These are phyloP conservation scores for Sphenostylis stenocarpa DNA, from an alignment of 306 rosid genomes.

Conservation along the genomic window DNA sequence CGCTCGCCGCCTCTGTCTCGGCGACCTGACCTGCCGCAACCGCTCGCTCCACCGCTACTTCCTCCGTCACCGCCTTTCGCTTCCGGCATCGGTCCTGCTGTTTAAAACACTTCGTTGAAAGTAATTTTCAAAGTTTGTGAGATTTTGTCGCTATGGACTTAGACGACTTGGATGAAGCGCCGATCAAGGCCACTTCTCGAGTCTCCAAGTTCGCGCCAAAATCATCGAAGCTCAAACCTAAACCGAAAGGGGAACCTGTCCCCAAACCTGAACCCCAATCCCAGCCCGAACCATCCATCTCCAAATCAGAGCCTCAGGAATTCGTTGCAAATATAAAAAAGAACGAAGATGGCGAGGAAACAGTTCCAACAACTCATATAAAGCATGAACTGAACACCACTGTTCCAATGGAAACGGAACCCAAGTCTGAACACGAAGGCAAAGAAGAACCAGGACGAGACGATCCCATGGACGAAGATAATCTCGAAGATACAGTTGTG, in stretches of 20 bases:
- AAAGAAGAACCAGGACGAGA: constrained; percentile 29
- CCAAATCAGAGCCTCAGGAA: constrained; percentile 44
- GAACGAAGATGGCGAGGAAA: constrained; percentile 38
- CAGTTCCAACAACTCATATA: background rate
- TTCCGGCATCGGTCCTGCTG: too few relatives aligned
- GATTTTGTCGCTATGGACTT: constrained; percentile 56
- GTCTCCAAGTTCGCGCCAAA: constrained; percentile 65
- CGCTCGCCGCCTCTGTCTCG: background rate
- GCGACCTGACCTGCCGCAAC: background rate
- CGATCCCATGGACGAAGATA: constrained; percentile 62
- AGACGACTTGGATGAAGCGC: constrained; percentile 61
- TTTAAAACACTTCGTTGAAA: too few relatives aligned
- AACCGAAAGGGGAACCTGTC: constrained; percentile 31
- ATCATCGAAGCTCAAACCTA: constrained; percentile 58
- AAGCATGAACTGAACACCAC: constrained; percentile 39
- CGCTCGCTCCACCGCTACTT: background rate
- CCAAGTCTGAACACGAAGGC: constrained; percentile 34
- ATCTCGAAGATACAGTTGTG: constrained; percentile 56
- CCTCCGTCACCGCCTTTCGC: too few relatives aligned
- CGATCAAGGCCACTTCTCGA: constrained; percentile 51
- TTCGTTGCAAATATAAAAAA: constrained; percentile 25
- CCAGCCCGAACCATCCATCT: background rate
- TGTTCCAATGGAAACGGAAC: constrained; percentile 48
- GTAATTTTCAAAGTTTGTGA: too few relatives aligned
- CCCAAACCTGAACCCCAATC: constrained; percentile 38